Conservation (phyloP, 495 filamentous ascomycete genomes). For the Neurospora intermedia region DNA sequence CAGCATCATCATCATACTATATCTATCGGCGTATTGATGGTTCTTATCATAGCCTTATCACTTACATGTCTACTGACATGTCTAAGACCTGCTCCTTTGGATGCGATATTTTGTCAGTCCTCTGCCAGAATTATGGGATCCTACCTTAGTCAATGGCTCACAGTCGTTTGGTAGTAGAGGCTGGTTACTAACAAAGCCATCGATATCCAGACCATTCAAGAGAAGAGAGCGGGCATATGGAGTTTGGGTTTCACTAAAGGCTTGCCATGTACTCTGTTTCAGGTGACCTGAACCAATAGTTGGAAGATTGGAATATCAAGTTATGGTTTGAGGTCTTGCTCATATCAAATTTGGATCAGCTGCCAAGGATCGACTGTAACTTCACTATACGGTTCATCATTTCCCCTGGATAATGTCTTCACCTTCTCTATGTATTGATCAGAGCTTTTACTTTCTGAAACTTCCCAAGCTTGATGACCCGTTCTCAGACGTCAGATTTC, state of each 20-base stretch:
- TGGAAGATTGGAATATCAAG: background rate
- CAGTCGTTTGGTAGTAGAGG: background rate
- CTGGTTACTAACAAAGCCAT: background rate
- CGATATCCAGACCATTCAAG: background rate
- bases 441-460: background rate
- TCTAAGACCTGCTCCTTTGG: background rate
- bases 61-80: no score
- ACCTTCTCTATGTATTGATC: background rate
- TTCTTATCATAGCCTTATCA: background rate
- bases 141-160: background rate
- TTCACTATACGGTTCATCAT: background rate
- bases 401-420: background rate
- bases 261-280: background rate
- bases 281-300: background rate
- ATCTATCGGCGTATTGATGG: background rate
- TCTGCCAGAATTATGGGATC: background rate
- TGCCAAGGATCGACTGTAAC: background rate
- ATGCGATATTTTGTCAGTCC: background rate
- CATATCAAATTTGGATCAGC: background rate
- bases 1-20: background rate
- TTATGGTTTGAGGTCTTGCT: background rate
- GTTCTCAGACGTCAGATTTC: background rate
- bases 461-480: background rate
- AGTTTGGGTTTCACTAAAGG: background rate
- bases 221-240: background rate